These are phyloP conservation scores for Pestalotiopsis sp. DNA, from an alignment of 2,329 filamentous ascomycete genomes.

Conservation along the genomic window DNA sequence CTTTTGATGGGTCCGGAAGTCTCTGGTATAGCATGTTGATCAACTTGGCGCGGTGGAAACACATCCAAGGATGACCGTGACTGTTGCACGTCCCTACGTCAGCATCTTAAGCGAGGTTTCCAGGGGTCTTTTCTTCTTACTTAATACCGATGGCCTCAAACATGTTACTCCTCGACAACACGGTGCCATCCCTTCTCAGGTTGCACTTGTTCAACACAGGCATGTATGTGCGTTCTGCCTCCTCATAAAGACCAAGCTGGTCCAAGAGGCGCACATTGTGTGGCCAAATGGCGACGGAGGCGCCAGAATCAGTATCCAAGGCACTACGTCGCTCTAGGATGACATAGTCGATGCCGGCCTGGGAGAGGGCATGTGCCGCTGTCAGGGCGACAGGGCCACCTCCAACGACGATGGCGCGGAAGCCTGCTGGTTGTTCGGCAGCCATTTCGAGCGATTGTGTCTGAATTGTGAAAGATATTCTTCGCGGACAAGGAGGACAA, in stretches of 20 bases:
- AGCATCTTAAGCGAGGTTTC: conserved; percentile 9
- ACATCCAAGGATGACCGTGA: conserved; percentile 23
- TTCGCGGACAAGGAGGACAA: not conserved
- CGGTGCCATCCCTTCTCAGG: conserved; percentile 12
- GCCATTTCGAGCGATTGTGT: not conserved
- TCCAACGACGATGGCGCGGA: conserved; percentile 28
- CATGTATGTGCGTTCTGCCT: conserved; percentile 14
- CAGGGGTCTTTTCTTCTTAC: conserved; percentile 5
- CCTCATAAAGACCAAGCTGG: conserved; percentile 23
- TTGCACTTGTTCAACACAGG: conserved; percentile 14
- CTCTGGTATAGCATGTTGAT: conserved; percentile 22
- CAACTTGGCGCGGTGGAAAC: conserved; percentile 24
- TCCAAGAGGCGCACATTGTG: conserved; percentile 28
- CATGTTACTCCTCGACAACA: conserved; percentile 16
- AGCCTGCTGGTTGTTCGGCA: conserved; percentile 14
- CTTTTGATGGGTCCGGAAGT: conserved; percentile 17
- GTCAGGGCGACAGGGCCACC: conserved; percentile 28
- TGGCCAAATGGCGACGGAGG: conserved; percentile 24
- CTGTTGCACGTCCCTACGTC: conserved; percentile 14
- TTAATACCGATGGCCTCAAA: conserved; percentile 16
- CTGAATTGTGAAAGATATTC: not conserved
- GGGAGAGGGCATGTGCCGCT: conserved; percentile 25
- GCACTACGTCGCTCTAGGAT: conserved; percentile 25
- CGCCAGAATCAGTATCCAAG: conserved; percentile 22
- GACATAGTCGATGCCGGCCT: conserved; percentile 30